phyloP scores from a whole-genome alignment of 768 basidiomycete species.

The Agrocybe chaxingu region DNA sequence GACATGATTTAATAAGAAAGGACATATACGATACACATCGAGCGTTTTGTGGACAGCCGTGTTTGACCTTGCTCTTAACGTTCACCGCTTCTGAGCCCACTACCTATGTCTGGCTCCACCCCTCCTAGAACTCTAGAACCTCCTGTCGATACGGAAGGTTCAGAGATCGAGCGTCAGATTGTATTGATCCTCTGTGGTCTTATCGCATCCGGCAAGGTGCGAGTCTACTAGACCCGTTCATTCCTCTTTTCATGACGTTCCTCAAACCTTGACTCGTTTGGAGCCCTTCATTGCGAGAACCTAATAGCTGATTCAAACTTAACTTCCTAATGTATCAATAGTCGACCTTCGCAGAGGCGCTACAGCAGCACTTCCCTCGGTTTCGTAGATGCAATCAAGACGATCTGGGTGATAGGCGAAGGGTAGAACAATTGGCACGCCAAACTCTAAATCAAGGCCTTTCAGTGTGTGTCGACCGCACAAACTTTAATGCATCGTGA shows the following conservation, averaged over 20 bases:
- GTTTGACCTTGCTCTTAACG: background rate
- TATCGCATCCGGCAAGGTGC: slow-evolving; percentile 72
- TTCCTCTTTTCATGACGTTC: background rate
- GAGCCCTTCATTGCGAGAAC: slow-evolving; percentile 5
- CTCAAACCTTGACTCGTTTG: background rate
- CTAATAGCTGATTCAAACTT: slow-evolving; percentile 13
- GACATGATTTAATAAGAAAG: no score
- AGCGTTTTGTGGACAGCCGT: no score
- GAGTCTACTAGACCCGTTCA: slow-evolving; percentile 7
- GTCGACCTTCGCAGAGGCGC: slow-evolving; percentile 71
- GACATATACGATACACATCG: no score
- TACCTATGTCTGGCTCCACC: slow-evolving; percentile 10
- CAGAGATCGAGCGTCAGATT: slow-evolving; percentile 35
- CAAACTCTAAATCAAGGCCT: slow-evolving; percentile 48
- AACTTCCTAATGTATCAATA: slow-evolving; percentile 14
- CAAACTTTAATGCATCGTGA: slow-evolving; percentile 69
- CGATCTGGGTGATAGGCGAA: slow-evolving; percentile 64
- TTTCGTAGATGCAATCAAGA: slow-evolving; percentile 80
- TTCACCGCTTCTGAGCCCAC: slow-evolving; percentile 8
- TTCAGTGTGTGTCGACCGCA: slow-evolving; percentile 79
- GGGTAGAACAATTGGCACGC: slow-evolving; percentile 61
- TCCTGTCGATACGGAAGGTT: slow-evolving; percentile 9
- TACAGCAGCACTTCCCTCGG: slow-evolving; percentile 54
- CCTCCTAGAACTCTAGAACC: slow-evolving; percentile 7
- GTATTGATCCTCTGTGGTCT: slow-evolving; percentile 74